Evolutionary conservation across 805 yeast genomes (phyloP), one percentile per base, ranked within the genome.

Genomic region (Kodamaea neixiangensis): DNA sequence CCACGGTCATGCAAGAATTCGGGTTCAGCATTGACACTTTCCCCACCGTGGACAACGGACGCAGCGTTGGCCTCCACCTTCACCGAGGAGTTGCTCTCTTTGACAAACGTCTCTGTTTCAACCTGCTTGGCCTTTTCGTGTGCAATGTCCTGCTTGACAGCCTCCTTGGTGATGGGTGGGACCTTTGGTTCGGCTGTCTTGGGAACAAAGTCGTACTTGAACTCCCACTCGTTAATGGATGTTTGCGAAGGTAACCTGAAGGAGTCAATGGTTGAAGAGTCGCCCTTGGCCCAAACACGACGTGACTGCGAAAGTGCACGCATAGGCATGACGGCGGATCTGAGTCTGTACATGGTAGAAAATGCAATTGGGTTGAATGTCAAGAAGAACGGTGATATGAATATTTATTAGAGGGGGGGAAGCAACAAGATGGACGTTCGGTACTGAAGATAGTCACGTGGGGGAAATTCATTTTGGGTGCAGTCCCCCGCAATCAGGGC

Each of bases 231-330:
- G 59, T 73, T 64, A 62, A 79, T 64, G 46, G 76, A 69, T 31
- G 77, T 64, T 59, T 71, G 73, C 42, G 77, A 63, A 13, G 85
- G 84, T 39, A 80, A 67, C 57, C 72, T 78, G 66, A 69, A 81
- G 41, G 76, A 78, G 61, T 83, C 88, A 54, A 83, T 82, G 37
- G 81, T 77, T 7, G 86, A 81, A 3, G 67, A 49, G 57, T 82
- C 87, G 46, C 83, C 83, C 60, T 83, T 83, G 33, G 83, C 49
- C 34, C 45, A 37, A 15, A 20, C 22, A 22, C 22, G 15, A 34
- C 37, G 25, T 39, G 48, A 5, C 15, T 20, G 20, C 14, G 29
- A 22, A 15, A 40, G 31, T 20, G 44, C 33, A 20, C 44, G 47
- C 31, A 34, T 34, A 7, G 40, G 21, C n/a, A 33, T 33, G 31